Evolutionary conservation across 2,329 filamentous ascomycete species (phyloP).

Genomic region (Neoarthrinium moseri): DNA sequence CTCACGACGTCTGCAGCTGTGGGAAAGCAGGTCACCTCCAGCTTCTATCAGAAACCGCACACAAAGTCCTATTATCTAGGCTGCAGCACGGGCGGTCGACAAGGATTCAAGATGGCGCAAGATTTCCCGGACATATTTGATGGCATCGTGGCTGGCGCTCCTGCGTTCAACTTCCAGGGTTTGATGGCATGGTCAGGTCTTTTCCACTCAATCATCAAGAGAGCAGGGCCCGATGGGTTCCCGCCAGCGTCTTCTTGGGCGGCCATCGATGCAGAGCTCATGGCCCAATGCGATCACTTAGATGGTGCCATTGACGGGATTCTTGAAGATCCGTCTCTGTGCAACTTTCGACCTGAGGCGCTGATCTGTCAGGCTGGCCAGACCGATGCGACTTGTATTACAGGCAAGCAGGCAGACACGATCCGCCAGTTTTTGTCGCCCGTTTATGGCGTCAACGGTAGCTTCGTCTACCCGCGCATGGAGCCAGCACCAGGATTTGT

Average conservation of each 20-base stretch:
- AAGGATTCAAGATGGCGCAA: constrained; percentile 54
- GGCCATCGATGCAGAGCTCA: constrained; percentile 38
- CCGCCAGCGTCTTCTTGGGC: constrained; percentile 22
- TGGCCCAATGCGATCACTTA: constrained; percentile 13
- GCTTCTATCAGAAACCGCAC: constrained; percentile 41
- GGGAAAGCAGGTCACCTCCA: constrained; percentile 43
- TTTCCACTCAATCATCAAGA: constrained; percentile 23
- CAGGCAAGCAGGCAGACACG: constrained; percentile 11
- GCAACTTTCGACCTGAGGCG: constrained; percentile 11
- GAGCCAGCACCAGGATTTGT: constrained; percentile 43
- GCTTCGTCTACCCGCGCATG: constrained; percentile 48
- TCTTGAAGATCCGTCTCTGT: constrained; percentile 13
- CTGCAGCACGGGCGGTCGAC: constrained; percentile 57
- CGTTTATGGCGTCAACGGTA: constrained; percentile 24
- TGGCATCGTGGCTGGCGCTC: constrained; percentile 47
- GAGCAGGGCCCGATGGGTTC: constrained; percentile 1
- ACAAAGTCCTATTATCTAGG: constrained; percentile 52
- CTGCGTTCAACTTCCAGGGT: constrained; percentile 34
- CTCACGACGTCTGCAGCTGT: constrained; percentile 45
- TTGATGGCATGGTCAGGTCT: constrained; percentile 37
- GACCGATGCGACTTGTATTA: constrained; percentile 6
- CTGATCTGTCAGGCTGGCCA: constrained; percentile 11
- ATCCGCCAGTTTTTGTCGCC: constrained; percentile 13
- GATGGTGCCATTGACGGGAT: constrained; percentile 15
- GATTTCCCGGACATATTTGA: constrained; percentile 55